Base-by-base conservation (phyloP, 2,329 filamentous ascomycete species). In the Neofusicoccum sp. region DNA sequence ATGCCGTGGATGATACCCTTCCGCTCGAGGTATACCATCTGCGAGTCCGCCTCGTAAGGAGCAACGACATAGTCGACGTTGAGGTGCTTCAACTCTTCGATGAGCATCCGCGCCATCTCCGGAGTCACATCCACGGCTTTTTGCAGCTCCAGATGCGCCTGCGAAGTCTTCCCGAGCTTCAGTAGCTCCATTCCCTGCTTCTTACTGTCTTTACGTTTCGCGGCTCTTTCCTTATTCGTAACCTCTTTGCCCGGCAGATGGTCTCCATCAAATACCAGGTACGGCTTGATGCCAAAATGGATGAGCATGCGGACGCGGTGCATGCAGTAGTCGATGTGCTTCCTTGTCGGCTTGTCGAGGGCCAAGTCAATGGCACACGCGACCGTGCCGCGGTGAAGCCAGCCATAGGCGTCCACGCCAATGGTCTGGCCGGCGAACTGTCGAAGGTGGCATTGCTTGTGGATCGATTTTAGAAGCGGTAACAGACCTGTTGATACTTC, bases 21-120 rank as follows among this genome's bases (percentile, higher is more conserved):
- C 53, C 87, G 87, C 76, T 99, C 95, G 38, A 99, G 82, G 71
- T 98, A 99, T 28, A 92, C 93, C 68, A 99, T 83, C 75, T 99
- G 93, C n/a, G 93, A 89, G 75, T 99, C 95, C 48, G 95, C 95
- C 79, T 99, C 95, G 76, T 97, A 99, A 0, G 95, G 95, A 0
- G 95, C 95, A 16, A 99, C 96, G 60, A 99, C 82, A 71, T 96
- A 98, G 61, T 91, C 84, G 14, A 99, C 83, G 40, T 86, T 83
- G 69, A 88, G 79, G 69, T 86, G 85, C 77, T 96, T 97, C 68
- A 98, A 81, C 73, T 96, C 91, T 66, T 97, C 92, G 62, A 99
- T 99, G 58, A 98, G 78, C 66, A 90, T 84, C 6, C 90, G 86
- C 6, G 95, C 95, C 96, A 99, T 99, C 69, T 95, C 88, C 2